Base-by-base conservation (phyloP, 495 filamentous ascomycete species). In the Xylaria bambusicola region DNA sequence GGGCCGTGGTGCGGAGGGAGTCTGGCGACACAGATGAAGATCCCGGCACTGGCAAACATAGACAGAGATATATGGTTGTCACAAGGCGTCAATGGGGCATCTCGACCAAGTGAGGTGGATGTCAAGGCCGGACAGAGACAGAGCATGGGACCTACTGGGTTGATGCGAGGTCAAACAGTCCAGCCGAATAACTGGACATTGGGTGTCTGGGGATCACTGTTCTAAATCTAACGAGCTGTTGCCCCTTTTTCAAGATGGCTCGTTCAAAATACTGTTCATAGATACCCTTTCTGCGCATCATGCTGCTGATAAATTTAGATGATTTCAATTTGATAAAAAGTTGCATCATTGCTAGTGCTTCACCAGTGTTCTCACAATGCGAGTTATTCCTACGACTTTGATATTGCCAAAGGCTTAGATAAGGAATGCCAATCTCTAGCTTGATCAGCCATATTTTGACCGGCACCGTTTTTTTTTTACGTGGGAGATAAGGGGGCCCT, bases 1-100 rank as follows among this genome's bases (percentile, higher is more conserved):
- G 94, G 94, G 0, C 78, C 91, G 6, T 98, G 94, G 93, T 85
- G 86, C 35, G 94, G 94, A 17, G 92, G 87, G 4, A 96, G 92
- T 74, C 68, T 98, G 51, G 73, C 93, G 2, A 87, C 88, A 0
- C 86, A 86, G 50, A 75, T 96, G 63, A 92, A 92, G 63, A 79
- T 94, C 24, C 85, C 85, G 26, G 88, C 91, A 0, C 76, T 92
- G 44, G 86, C 92, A 2, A 88, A 92, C 64, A 82, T 98, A 36
- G 95, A 98, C 62, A 79, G 89, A 40, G 95, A 98, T 46, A 82
- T 84, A 36, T 96, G 91, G 77, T 74, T 91, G 54, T 85, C 87
- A 59, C 82, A 94, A 62, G 92, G 92, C 2, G 73, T 88, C 38
- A 80, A 84, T 18, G 91, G 91, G 3, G 89, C 89, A 0, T 85